Conservation (phyloP, 305 asterid species). For the Fraxinus baroniana region DNA sequence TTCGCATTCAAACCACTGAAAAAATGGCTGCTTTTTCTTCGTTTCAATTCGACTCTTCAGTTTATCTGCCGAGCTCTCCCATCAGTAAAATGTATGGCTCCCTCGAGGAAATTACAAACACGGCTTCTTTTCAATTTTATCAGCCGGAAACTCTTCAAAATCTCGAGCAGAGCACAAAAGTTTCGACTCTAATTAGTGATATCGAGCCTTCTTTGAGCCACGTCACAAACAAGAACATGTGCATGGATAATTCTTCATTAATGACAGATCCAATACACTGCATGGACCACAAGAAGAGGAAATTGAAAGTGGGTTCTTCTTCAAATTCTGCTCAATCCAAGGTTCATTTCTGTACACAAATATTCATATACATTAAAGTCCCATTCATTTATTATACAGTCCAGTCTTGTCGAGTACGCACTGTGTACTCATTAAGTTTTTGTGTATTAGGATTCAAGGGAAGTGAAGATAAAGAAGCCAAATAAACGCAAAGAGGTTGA, state of each 20-base stretch:
- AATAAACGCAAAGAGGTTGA: constrained; percentile 26
- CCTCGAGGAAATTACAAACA: constrained; percentile 26
- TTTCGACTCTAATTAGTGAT: background rate
- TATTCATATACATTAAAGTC: background rate
- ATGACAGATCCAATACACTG: constrained; percentile 35
- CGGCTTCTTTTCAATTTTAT: constrained; percentile 34
- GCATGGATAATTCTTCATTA: constrained; percentile 47
- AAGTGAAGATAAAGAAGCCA: constrained; percentile 26
- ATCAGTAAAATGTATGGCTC: constrained; percentile 28
- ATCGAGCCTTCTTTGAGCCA: constrained; percentile 17
- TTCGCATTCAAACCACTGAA: constrained; percentile 15
- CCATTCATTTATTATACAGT: background rate
- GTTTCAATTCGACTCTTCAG: constrained; percentile 27
- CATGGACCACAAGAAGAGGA: constrained; percentile 41
- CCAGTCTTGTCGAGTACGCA: background rate
- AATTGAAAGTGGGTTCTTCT: constrained; percentile 33
- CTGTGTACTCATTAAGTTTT: background rate
- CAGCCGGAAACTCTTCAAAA: constrained; percentile 27
- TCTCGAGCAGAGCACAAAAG: constrained; percentile 23
- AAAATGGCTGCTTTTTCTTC: constrained; percentile 60
- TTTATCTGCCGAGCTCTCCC: constrained; percentile 19
- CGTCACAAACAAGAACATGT: constrained; percentile 31
- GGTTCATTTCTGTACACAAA: constrained; percentile 25
- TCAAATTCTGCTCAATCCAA: constrained; percentile 52
- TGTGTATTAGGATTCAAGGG: constrained; percentile 16